Percentiles rank a stretch among this genome's conserved stretches.
These are phyloP conservation scores for Heliosperma pusillum DNA, from an alignment of 148 eudicot species.

Conservation along the genomic window DNA sequence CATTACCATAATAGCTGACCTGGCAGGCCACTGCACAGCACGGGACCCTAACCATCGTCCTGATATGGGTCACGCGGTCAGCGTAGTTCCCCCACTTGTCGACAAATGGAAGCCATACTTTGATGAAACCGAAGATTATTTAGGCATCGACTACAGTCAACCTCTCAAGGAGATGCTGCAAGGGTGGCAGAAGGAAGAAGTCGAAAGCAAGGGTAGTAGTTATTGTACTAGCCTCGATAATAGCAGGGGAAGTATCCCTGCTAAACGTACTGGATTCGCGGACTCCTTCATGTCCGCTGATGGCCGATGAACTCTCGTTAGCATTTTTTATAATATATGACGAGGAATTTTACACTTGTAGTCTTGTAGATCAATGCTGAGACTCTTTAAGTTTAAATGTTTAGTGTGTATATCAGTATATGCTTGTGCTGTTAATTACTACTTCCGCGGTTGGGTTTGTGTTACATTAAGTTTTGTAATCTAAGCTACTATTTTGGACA, in stretches of 20 bases:
- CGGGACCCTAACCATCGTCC: constrained; percentile 79
- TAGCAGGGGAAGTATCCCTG: constrained; percentile 66
- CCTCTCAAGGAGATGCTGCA: constrained; percentile 55
- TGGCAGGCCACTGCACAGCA: constrained; percentile 76
- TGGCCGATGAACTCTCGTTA: constrained; percentile 34
- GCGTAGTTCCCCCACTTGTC: constrained; percentile 49
- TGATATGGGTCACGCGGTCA: constrained; percentile 74
- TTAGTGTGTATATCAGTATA: constrained; percentile 1
- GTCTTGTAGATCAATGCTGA: background rate
- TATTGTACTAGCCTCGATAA: constrained; percentile 32
- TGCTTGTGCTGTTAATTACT: constrained; percentile 7
- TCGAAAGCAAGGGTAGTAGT: constrained; percentile 26
- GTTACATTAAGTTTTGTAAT: background rate
- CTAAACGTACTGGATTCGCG: constrained; percentile 56
- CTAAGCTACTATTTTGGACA: no score
- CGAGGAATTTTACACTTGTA: background rate
- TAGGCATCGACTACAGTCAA: constrained; percentile 34
- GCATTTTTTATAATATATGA: background rate
- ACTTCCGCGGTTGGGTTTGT: background rate
- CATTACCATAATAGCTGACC: constrained; percentile 47
- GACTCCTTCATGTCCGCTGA: constrained; percentile 68
- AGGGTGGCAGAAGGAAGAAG: constrained; percentile 55
- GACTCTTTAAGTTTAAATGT: background rate
- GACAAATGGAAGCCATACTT: constrained; percentile 65
- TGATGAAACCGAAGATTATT: constrained; percentile 38